A percentile compares a stretch with the other conserved stretches of the same genome.
phyloP scores from a whole-genome alignment of 208 protist species.

The Vickermania ingenoplastis region DNA sequence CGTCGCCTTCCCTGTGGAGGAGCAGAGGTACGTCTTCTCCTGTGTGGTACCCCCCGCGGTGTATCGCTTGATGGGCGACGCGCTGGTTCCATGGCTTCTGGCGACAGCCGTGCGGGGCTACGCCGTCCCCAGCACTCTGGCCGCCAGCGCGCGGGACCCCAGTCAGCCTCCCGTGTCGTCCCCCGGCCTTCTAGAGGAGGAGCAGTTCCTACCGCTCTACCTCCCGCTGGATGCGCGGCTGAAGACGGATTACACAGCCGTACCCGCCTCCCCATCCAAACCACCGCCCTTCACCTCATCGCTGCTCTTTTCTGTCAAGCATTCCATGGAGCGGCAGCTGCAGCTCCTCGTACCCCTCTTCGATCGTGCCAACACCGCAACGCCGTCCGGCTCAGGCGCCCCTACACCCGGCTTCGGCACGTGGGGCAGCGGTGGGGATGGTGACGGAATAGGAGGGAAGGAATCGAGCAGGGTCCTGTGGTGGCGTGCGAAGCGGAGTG shows the following conservation, averaged over 20 bases:
- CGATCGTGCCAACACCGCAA: conserved; percentile 3
- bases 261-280: conserved; percentile 4
- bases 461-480: not conserved
- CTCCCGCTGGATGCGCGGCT: conserved; percentile 35
- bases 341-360: conserved; percentile 20
- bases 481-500: conserved; percentile 12
- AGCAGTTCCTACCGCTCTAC: no score
- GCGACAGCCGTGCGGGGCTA: conserved; percentile 36
- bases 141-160: conserved; percentile 8
- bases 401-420: no score
- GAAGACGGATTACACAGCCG: conserved; percentile 11
- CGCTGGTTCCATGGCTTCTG: conserved; percentile 21
- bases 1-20: conserved; percentile 38
- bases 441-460: no score
- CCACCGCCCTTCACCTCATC: not conserved
- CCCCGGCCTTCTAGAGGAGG: no score
- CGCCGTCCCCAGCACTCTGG: conserved; percentile 9
- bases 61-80: conserved; percentile 28
- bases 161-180: not conserved
- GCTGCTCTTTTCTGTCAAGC: conserved; percentile 11
- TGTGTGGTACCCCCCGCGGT: conserved; percentile 24
- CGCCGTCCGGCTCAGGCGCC: conserved; percentile 13
- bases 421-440: no score
- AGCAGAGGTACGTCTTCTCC: conserved; percentile 24
- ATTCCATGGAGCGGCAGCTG: conserved; percentile 11